phyloP scores from a whole-genome alignment of 305 asterid species.

The Solanum aculeatissimum region DNA sequence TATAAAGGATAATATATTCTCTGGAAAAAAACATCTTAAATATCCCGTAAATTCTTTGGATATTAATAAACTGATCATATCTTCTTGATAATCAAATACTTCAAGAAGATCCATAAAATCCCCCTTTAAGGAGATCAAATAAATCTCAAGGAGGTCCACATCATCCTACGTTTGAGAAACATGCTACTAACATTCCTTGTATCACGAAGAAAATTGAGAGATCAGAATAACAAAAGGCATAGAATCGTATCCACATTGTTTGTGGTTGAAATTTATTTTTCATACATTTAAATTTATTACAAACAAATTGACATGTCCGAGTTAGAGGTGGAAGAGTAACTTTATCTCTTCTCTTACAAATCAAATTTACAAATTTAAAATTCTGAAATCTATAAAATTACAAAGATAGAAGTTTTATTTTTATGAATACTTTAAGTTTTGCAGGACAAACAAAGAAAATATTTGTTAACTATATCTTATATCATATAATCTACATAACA shows the following conservation, averaged over 20 bases:
- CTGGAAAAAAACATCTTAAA: too few species aligned
- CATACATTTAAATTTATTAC: not conserved
- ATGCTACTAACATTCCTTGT: not conserved
- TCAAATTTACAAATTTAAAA: not conserved
- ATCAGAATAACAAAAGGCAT: not conserved
- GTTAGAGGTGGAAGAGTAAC: not conserved
- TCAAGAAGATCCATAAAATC: not conserved
- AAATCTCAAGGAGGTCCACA: too few species aligned
- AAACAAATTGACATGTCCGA: not conserved
- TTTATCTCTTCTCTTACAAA: not conserved
- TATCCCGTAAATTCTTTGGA: too few species aligned
- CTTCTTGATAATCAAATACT: too few species aligned
- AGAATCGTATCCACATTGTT: not conserved
- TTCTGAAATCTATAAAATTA: not conserved
- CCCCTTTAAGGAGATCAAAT: not conserved
- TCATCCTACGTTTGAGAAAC: not conserved
- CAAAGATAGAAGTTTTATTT: not conserved
- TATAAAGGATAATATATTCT: not conserved
- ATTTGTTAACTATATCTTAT: not conserved
- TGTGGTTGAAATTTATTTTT: not conserved
- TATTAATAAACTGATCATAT: too few species aligned
- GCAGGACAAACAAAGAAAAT: not conserved
- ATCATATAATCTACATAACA: not conserved
- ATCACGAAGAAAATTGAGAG: not conserved
- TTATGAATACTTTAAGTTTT: not conserved